phyloP scores from a whole-genome alignment of 2,329 filamentous ascomycete species.

The Plectosphaerella sp. region DNA sequence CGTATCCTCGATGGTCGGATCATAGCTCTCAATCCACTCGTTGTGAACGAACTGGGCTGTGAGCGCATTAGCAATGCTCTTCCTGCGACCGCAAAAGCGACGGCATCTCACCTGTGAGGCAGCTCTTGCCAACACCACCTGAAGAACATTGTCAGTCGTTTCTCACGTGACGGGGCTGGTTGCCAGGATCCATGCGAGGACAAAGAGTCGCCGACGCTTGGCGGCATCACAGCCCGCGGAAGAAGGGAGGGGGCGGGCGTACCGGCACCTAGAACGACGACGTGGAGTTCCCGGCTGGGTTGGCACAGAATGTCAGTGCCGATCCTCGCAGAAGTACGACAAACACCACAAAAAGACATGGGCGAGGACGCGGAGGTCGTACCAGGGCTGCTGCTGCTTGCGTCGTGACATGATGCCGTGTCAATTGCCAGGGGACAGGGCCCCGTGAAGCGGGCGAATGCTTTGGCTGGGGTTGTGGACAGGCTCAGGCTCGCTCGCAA shows the following conservation, averaged over 20 bases:
- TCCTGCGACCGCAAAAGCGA: slow-evolving; percentile 8
- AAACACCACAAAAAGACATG: background rate
- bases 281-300: slow-evolving; percentile 70
- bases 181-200: slow-evolving; percentile 5
- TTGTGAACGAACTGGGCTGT: slow-evolving; percentile 91
- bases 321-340: background rate
- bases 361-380: background rate
- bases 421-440: background rate
- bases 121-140: slow-evolving; percentile 85
- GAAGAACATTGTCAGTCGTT: slow-evolving; percentile 14
- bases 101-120: slow-evolving; percentile 68
- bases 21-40: slow-evolving; percentile 87
- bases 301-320: background rate
- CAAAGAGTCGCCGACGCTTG: background rate
- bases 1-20: slow-evolving; percentile 74
- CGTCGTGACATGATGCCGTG: slow-evolving; percentile 10
- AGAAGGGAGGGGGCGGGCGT: slow-evolving; percentile 25
- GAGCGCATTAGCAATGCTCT: slow-evolving; percentile 10
- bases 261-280: slow-evolving; percentile 79
- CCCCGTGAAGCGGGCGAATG: background rate
- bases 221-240: background rate
- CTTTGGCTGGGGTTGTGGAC: background rate
- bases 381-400: slow-evolving; percentile 14
- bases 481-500: background rate
- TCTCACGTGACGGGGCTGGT: slow-evolving; percentile 10